Base-by-base conservation (phyloP, 768 basidiomycete genomes). In the Collybia mongolica region DNA sequence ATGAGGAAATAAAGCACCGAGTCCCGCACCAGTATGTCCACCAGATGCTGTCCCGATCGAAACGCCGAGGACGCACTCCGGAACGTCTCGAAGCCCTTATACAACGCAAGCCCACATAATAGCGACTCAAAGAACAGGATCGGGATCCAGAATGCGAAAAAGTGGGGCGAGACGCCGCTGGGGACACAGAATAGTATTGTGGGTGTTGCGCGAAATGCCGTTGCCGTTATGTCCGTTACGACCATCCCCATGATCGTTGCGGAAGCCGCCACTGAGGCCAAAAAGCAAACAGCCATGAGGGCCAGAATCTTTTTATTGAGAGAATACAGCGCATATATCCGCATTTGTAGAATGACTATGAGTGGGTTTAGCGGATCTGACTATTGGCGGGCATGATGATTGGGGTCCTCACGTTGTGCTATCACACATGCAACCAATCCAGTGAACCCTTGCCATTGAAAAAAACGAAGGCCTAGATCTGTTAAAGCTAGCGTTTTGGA, bases 81-180 rank as follows among this genome's bases (percentile, higher is more conserved):
- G 60, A 75, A 74, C 3, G 73, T 73, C 49, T 74, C 71, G 53
- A 78, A 72, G 0, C 79, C 81, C 44, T 74, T 72, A 48, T 69
- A 64, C n/a, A 83, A 56, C 4, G 81, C 81, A 35, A 84, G 61
- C 3, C 54, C 57, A 51, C 82, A 83, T 1, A 84, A 68, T 1
- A 83, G 57, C 48, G 63, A 73, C 57, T 86, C 83, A 32, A 77
- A 82, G 2, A 67, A 58, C 14, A 86, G 66, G 56, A 82, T 72
- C 1, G 83, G 83, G 38, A 84, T 74, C 83, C 83, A 86, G 62
- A 81, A 82, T 17, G 72, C 66, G 57, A 72, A 83, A 59, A 82
- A 79, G 36, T 72, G 66, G 6, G 48, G 39, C 4, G 78, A 68
- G 5, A 81, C 56, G 23, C 63, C 58, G 11, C 42, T 36, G 4